phyloP scores from a whole-genome alignment of 2,329 filamentous ascomycete species.

The Dendryphion nanum region DNA sequence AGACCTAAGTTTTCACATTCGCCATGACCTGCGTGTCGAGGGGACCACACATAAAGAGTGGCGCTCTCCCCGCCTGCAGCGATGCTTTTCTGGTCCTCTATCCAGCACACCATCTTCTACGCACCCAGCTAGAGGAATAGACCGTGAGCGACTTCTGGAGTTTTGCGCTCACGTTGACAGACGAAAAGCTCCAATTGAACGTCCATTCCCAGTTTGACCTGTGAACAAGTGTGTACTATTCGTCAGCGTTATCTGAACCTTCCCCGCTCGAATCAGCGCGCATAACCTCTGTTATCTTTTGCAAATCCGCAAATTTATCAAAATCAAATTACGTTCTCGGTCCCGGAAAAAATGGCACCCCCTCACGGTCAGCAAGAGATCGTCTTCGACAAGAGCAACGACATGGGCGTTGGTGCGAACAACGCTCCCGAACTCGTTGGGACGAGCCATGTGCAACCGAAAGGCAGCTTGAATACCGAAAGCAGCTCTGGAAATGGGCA shows the following conservation, averaged over 20 bases:
- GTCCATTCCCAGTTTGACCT: background rate
- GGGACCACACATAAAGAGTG: too few species aligned
- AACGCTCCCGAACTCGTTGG: background rate
- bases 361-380: constrained; percentile 3
- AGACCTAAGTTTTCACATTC: too few species aligned
- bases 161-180: constrained; percentile 39
- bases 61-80: too few species aligned
- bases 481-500: constrained; percentile 31
- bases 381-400: constrained; percentile 9
- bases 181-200: constrained; percentile 34
- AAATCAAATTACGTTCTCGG: too few species aligned
- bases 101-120: too few species aligned
- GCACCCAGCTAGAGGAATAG: too few species aligned
- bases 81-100: too few species aligned
- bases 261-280: background rate
- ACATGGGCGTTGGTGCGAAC: background rate
- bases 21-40: too few species aligned
- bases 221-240: background rate
- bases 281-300: background rate
- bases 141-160: constrained; percentile 43
- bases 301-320: too few species aligned
- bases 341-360: constrained; percentile 8
- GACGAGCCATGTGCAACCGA: constrained; percentile 9
- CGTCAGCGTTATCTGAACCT: background rate
- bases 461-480: constrained; percentile 11